Conservation (phyloP, 371 early-diverging fungal genomes). For the Rhizopus arrhizus region DNA sequence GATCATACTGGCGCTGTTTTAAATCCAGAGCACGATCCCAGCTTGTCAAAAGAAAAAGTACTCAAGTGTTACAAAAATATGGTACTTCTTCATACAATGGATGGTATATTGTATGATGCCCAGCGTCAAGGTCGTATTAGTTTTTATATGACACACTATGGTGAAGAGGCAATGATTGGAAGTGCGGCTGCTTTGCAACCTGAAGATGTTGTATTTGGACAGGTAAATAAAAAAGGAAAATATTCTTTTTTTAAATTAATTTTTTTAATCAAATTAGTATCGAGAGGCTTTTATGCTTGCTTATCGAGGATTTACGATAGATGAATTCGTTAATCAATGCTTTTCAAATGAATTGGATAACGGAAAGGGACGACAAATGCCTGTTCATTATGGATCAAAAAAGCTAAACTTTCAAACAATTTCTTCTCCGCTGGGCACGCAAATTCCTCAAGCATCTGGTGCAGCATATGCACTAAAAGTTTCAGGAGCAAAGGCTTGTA, state of each 20-base stretch:
- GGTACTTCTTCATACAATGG: slow-evolving; percentile 89
- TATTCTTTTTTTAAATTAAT: background rate
- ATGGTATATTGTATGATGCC: slow-evolving; percentile 94
- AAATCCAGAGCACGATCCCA: slow-evolving; percentile 74
- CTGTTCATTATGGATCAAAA: slow-evolving; percentile 92
- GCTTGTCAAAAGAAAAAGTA: slow-evolving; percentile 74
- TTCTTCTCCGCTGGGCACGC: slow-evolving; percentile 96
- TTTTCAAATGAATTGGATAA: slow-evolving; percentile 86
- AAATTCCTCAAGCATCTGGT: slow-evolving; percentile 98
- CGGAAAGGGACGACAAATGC: slow-evolving; percentile 98
- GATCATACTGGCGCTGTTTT: slow-evolving; percentile 83
- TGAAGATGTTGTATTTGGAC: slow-evolving; percentile 90
- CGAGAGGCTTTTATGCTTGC: slow-evolving; percentile 93
- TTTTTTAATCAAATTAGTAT: slow-evolving; percentile 54
- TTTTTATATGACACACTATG: slow-evolving; percentile 98
- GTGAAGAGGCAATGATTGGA: slow-evolving; percentile 96
- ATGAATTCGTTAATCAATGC: slow-evolving; percentile 95
- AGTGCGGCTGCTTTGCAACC: slow-evolving; percentile 84
- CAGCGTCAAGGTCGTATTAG: slow-evolving; percentile 97
- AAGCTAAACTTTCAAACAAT: slow-evolving; percentile 93
- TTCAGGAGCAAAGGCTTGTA: slow-evolving; percentile 73
- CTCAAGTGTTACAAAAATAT: slow-evolving; percentile 87
- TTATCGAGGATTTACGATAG: slow-evolving; percentile 91
- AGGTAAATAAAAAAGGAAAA: slow-evolving; percentile 49
- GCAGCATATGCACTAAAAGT: slow-evolving; percentile 94